Evolutionary conservation across 2,329 filamentous ascomycete genomes (phyloP), one percentile per base, ranked within the genome.

Genomic region (Ophiostoma ips): DNA sequence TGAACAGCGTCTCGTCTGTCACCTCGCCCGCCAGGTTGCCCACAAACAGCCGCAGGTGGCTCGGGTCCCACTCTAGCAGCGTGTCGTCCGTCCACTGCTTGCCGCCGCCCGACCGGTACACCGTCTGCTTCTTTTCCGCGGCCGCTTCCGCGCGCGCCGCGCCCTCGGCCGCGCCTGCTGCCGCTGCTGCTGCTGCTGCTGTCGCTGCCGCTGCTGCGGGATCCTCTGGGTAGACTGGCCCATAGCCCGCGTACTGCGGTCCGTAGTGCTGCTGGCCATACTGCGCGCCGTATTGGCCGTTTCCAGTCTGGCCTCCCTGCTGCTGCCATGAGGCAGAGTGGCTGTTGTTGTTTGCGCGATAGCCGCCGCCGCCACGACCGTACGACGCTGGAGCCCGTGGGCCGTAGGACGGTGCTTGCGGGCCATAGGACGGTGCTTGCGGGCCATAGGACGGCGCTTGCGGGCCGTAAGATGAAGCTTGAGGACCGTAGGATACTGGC

Each of bases 11-110:
- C 50, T 98, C 92, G 65, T 98, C 92, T 1, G 92, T 98, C 30
- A 94, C 92, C 70, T 98, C 92, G 58, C 92, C 92, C 37, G 92
- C 92, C 48, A 98, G 76, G 64, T 98, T 98, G 56, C 92, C 92
- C 15, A 96, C 88, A 65, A 96, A 96, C 40, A 98, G 79, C 34
- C 92, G 87, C 61, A 95, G 85, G 63, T 98, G 92, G 28, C 84
- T 78, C 1, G 90, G 90, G 62, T 96, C 89, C 92, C 92, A 98
- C 64, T 96, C 92, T 2, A 96, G 76, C 3, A 98, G 77, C 0
- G 84, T 77, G 51, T 85, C 75, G 63, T 98, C 92, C 21, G 84
- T 83, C 92, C 92, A 98, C 52, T 80, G 84, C 69, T 94, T 87
- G 50, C 92, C 92, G 54, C 92, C 92, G 47, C 90, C 92, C 54